Conservation (phyloP, 2,329 filamentous ascomycete genomes). For the Phialocephala sp. region DNA sequence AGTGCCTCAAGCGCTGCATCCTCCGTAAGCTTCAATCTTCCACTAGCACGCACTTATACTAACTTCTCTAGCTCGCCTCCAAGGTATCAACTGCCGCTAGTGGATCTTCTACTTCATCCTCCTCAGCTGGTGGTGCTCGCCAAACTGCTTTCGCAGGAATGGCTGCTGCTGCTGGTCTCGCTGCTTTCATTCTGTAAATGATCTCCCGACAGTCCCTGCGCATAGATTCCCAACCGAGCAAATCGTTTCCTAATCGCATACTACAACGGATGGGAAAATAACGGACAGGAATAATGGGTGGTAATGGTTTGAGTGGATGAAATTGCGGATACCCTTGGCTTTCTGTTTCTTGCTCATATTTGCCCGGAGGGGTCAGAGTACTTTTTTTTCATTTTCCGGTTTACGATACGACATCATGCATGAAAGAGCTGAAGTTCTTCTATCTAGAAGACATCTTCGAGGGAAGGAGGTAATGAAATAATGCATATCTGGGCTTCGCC, state of each 20-base stretch:
- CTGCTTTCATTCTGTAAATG: conserved; percentile 41
- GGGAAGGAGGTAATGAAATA: conserved; percentile 13
- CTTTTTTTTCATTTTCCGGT: conserved; percentile 20
- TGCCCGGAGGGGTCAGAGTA: conserved; percentile 24
- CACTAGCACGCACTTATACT: neutral
- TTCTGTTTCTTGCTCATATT: conserved; percentile 39
- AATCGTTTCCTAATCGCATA: conserved; percentile 21
- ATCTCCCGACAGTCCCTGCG: conserved; percentile 18
- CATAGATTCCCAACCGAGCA: conserved; percentile 29
- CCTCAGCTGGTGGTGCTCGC: conserved; percentile 31
- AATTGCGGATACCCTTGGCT: conserved; percentile 36
- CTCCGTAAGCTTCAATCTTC: neutral
- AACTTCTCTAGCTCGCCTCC: conserved; percentile 1
- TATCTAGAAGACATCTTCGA: neutral
- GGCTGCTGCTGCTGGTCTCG: conserved; percentile 40
- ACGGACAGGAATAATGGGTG: conserved; percentile 19
- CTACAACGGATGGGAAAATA: conserved; percentile 26
- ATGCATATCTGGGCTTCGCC: conserved; percentile 6
- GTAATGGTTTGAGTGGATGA: conserved; percentile 24
- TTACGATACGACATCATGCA: conserved; percentile 31
- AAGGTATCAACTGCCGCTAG: conserved; percentile 18
- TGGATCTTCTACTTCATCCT: conserved; percentile 27
- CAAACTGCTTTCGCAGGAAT: conserved; percentile 40
- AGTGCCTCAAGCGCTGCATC: conserved; percentile 16
- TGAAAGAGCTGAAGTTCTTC: conserved; percentile 19